These are phyloP conservation scores for Citrus glauca DNA, from an alignment of 345 rosid genomes.

Conservation along the genomic window DNA sequence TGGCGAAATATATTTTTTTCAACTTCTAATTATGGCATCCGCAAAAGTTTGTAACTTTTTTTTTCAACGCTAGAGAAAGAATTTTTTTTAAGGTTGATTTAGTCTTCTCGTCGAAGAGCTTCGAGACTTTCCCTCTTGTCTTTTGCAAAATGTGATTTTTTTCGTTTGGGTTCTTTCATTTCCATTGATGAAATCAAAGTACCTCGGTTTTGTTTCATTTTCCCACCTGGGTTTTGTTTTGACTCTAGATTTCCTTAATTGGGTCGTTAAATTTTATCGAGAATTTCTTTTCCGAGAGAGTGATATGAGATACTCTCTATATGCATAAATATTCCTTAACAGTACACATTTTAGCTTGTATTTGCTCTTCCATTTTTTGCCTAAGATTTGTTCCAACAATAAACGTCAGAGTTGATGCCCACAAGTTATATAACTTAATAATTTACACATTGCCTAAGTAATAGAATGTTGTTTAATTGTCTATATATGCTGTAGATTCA, in stretches of 20 bases:
- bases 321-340: too few species aligned
- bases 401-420: too few species aligned
- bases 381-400: too few species aligned
- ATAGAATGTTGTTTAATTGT: too few species aligned
- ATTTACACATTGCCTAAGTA: too few species aligned
- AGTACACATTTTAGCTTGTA: too few species aligned
- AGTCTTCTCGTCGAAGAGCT: background rate
- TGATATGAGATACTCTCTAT: constrained; percentile 4
- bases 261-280: constrained; percentile 6
- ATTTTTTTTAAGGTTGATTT: background rate
- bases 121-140: background rate
- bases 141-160: constrained; percentile 7
- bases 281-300: constrained; percentile 13
- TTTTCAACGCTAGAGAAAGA: background rate
- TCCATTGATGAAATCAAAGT: background rate
- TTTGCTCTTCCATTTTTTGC: too few species aligned
- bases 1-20: background rate
- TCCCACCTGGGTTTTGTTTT: constrained; percentile 6
- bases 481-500: too few species aligned
- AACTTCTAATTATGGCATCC: background rate
- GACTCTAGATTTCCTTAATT: constrained; percentile 15
- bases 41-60: background rate
- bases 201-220: background rate
- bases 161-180: background rate
- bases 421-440: too few species aligned